Percentiles rank a stretch among this genome's conserved stretches.
phyloP scores from a whole-genome alignment of 2,329 filamentous ascomycete genomes.

The Knufia fluminis region DNA sequence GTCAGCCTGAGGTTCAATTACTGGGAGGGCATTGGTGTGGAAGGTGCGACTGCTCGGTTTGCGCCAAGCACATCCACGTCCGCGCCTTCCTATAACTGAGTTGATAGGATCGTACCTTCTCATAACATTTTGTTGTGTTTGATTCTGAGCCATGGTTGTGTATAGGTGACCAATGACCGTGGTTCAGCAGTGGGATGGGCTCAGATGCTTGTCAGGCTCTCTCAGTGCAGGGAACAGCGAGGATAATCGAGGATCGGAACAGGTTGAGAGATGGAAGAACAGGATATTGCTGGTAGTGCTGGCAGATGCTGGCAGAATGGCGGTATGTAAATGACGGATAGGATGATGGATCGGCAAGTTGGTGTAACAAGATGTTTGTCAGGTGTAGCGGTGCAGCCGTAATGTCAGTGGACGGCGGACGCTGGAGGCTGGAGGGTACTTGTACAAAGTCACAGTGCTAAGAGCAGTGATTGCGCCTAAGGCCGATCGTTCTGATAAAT shows the following conservation, averaged over 20 bases:
- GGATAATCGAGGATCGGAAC: not conserved
- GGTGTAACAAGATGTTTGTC: slow-evolving; percentile 9
- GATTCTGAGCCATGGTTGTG: slow-evolving; percentile 37
- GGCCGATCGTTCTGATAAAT: not conserved
- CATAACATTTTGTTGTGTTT: slow-evolving; percentile 47
- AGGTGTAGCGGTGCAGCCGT: not conserved
- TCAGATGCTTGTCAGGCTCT: not conserved
- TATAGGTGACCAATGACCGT: not conserved
- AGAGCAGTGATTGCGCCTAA: slow-evolving; percentile 2
- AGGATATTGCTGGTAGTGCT: not conserved
- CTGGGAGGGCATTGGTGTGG: not conserved
- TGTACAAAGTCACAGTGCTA: not conserved
- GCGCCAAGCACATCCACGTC: not conserved
- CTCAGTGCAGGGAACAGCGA: not conserved
- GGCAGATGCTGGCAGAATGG: not conserved
- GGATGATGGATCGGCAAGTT: slow-evolving; percentile 3
- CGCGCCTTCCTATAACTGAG: not conserved
- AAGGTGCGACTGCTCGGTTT: not conserved
- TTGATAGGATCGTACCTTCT: slow-evolving; percentile 49
- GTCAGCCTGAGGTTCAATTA: not conserved
- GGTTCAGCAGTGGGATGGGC: slow-evolving; percentile 1
- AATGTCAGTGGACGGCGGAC: not conserved
- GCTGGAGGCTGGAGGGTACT: too few relatives aligned
- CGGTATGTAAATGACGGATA: slow-evolving; percentile 4
- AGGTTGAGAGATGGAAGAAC: not conserved